These are phyloP conservation scores for Aspergillus persii DNA, from an alignment of 2,329 filamentous ascomycete genomes.

Conservation along the genomic window DNA sequence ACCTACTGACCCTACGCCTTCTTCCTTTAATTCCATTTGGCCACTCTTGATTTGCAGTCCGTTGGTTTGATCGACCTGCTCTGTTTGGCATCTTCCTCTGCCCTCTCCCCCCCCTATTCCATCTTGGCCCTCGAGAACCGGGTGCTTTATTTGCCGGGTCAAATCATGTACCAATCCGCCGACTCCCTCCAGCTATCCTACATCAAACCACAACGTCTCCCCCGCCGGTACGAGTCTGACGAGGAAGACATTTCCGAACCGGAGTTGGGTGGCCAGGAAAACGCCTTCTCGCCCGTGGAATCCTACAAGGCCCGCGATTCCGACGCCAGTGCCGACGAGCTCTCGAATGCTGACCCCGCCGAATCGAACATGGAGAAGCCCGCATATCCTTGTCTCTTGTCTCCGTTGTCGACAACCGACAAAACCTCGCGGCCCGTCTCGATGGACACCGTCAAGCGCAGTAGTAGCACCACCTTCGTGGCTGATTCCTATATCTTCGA, in stretches of 20 bases:
- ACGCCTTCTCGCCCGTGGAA: conserved; percentile 32
- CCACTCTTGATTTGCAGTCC: neutral
- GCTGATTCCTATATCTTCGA: conserved; percentile 33
- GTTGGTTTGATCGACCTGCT: neutral
- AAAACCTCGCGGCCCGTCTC: conserved; percentile 33
- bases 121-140: conserved; percentile 1
- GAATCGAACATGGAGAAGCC: conserved; percentile 24
- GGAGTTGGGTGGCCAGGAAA: conserved; percentile 31
- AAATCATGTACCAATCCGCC: conserved; percentile 30
- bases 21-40: neutral
- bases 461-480: conserved; percentile 29
- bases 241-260: conserved; percentile 40
- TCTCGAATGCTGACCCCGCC: conserved; percentile 19
- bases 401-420: conserved; percentile 17
- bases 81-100: neutral
- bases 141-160: neutral
- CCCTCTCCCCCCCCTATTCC: conserved; percentile 2
- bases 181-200: conserved; percentile 29
- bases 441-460: conserved; percentile 36
- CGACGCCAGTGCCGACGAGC: conserved; percentile 31
- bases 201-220: conserved; percentile 30
- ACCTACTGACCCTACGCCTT: neutral
- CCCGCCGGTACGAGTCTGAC: conserved; percentile 38
- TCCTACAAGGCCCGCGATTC: conserved; percentile 29
- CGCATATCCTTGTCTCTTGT: conserved; percentile 15